Base-by-base conservation (phyloP, 164 flowering plant genomes). In the Aristolochia fimbriata region DNA sequence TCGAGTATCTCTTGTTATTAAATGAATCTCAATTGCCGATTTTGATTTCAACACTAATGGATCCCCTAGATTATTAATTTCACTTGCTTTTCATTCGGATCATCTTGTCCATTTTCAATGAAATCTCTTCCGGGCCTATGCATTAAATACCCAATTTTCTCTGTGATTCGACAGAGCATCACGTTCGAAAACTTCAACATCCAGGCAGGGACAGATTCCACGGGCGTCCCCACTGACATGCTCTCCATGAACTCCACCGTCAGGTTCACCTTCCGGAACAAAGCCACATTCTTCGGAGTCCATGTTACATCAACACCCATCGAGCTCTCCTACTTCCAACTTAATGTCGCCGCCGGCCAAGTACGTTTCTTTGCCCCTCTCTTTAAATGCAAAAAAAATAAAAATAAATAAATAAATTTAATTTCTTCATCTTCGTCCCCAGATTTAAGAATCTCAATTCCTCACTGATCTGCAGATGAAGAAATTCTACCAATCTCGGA, bases 151-250 rank as follows among this genome's bases (percentile, higher is more conserved):
- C 1, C 43, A 0, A 10, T 51, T 51, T 22, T 4, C 15, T 22
- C 22, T 23, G 12, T 52, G 43, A 37, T 30, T 51, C 55, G 49
- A 65, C 81, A 87, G 96, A 88, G 91, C 62, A 80, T 91, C 8
- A 77, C 61, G 62, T 79, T 91, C 41, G 90, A 86, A 76, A 74
- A 70, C 19, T 74, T 91, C 60, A 63, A 66, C 51, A 68, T 91
- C 55, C 90, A 83, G 76, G 88, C 96, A 4, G 97, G 96, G 15
- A 76, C 90, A 0, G 97, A 91, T 70, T n/a, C 51, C 3, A 68
- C 83, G 0, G 96, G 97, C 6, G 96, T 91, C 14, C 86, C 94
- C 0, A 91, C 97, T 0, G 96, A 84, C 43, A 88, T 88, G 97
- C 68, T 78, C 27, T 67, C 92, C 60, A 53, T 83, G 74, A 91